These are phyloP conservation scores for Aphelidium insulamus DNA, from an alignment of 371 early-diverging fungal species.

Conservation along the genomic window DNA sequence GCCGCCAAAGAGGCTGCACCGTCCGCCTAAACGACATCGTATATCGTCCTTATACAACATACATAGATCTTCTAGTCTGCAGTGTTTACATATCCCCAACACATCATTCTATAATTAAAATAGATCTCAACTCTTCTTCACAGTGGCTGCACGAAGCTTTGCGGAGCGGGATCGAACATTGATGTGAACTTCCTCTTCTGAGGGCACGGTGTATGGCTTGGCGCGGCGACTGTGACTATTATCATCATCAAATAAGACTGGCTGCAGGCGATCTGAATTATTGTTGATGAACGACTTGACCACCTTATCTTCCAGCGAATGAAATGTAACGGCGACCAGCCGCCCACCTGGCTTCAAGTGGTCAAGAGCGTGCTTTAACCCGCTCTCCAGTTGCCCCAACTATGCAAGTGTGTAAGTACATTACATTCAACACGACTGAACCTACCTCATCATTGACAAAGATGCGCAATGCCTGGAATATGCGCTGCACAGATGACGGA, in stretches of 20 bases:
- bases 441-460: slow-evolving; percentile 41
- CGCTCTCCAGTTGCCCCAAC: slow-evolving; percentile 24
- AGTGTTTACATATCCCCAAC: no score
- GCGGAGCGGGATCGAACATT: slow-evolving; percentile 37
- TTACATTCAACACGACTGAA: neutral
- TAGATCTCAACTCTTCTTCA: no score
- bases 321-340: slow-evolving; percentile 39
- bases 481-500: slow-evolving; percentile 22
- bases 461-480: slow-evolving; percentile 35
- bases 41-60: no score
- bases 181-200: slow-evolving; percentile 18
- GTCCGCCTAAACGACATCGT: no score
- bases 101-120: no score
- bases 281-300: slow-evolving; percentile 34
- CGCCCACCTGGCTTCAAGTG: slow-evolving; percentile 26
- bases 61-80: no score
- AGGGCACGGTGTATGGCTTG: slow-evolving; percentile 11
- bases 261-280: neutral
- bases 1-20: no score
- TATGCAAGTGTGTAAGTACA: slow-evolving; percentile 3
- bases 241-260: neutral
- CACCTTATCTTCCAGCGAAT: slow-evolving; percentile 45
- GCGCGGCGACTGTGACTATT: slow-evolving; percentile 10
- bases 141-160: slow-evolving; percentile 26
- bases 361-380: slow-evolving; percentile 22